Percentiles rank a stretch among this genome's conserved stretches.
Conservation (phyloP, 495 filamentous ascomycete genomes). For the Aspergillus affinis region DNA sequence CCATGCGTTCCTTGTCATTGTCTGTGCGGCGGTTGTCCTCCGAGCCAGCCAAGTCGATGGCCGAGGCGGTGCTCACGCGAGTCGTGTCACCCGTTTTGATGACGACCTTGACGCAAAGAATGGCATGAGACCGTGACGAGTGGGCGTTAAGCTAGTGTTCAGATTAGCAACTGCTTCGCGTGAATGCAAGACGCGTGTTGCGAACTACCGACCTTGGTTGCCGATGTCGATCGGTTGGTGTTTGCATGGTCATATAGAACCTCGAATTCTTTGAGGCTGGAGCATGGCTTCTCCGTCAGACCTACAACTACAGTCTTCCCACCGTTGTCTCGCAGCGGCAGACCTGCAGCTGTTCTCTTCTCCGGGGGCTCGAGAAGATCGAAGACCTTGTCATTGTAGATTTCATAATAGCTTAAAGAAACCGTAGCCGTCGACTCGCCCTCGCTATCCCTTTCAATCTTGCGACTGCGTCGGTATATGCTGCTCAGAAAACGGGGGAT, state of each 20-base stretch:
- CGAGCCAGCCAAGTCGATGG: constrained; percentile 94
- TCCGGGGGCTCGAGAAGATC: constrained; percentile 91
- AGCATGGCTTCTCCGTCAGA: constrained; percentile 80
- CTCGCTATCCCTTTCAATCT: constrained; percentile 80
- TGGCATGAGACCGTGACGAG: constrained; percentile 89
- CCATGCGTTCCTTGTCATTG: constrained; percentile 88
- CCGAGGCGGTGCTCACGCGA: constrained; percentile 79
- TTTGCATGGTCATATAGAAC: constrained; percentile 91
- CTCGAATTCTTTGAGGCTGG: constrained; percentile 91
- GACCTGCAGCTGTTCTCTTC: constrained; percentile 79
- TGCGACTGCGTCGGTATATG: constrained; percentile 81
- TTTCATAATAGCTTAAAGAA: constrained; percentile 92
- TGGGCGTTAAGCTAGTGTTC: constrained; percentile 74
- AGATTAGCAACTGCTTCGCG: constrained; percentile 15
- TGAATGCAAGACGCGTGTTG: neutral
- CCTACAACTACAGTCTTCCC: constrained; percentile 90
- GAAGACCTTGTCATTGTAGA: constrained; percentile 95
- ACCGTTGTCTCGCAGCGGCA: constrained; percentile 87
- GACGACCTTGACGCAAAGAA: constrained; percentile 84
- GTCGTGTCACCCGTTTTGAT: constrained; percentile 70
- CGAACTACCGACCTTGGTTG: constrained; percentile 66
- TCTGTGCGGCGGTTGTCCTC: constrained; percentile 95
- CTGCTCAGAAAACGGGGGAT: constrained; percentile 86
- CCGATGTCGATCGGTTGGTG: constrained; percentile 83
- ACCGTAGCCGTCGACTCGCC: constrained; percentile 75